phyloP scores from a whole-genome alignment of 2,329 filamentous ascomycete species.

The Pestalotiopsis sp. region DNA sequence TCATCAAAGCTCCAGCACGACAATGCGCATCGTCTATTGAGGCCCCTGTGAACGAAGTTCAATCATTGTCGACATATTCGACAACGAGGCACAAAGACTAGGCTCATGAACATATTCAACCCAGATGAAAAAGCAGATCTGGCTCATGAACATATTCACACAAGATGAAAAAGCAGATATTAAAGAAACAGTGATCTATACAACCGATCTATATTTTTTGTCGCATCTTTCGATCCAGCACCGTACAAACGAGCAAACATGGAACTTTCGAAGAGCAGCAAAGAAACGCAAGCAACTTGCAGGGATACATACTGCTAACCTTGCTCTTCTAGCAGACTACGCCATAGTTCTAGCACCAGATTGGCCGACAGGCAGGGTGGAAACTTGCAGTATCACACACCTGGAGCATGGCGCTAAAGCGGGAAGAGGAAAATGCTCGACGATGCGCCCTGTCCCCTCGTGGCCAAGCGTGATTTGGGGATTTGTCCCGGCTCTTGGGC shows the following conservation, averaged over 20 bases:
- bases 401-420: slow-evolving; percentile 1
- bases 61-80: too few relatives aligned
- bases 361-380: background rate
- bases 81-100: too few relatives aligned
- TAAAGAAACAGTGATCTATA: background rate
- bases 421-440: slow-evolving; percentile 7
- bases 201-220: too few relatives aligned
- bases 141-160: too few relatives aligned
- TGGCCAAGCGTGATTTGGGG: background rate
- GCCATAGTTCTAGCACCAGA: background rate
- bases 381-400: slow-evolving; percentile 2
- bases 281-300: background rate
- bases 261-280: background rate
- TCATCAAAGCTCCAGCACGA: too few relatives aligned
- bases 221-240: too few relatives aligned
- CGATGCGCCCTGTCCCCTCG: background rate
- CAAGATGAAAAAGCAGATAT: background rate
- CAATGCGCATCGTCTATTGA: too few relatives aligned
- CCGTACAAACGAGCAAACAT: background rate
- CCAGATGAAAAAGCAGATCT: background rate
- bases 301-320: background rate
- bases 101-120: too few relatives aligned
- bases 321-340: background rate
- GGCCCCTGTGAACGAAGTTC: too few relatives aligned
- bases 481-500: background rate